A percentile compares a stretch with the other conserved stretches of the same genome.
Evolutionary conservation across 352 stramenopile genomes (phyloP).

Genomic region (Globisporangium barbulae): DNA sequence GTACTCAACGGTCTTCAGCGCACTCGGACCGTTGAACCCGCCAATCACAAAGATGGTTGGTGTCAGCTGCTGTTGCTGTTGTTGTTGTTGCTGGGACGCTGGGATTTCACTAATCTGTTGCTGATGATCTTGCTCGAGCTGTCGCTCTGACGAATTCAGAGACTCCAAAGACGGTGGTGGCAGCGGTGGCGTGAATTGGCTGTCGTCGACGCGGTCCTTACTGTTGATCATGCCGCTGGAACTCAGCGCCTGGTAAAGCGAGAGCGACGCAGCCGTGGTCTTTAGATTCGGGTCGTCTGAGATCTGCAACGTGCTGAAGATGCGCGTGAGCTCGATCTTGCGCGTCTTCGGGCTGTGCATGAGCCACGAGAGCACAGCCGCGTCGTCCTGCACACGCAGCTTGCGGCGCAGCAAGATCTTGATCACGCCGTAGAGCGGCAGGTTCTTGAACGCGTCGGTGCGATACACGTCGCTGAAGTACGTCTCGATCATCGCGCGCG

Average conservation of each 20-base stretch:
- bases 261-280: conserved; percentile 12
- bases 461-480: conserved; percentile 56
- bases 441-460: conserved; percentile 54
- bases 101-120: conserved; percentile 1
- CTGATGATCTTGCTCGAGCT: conserved; percentile 3
- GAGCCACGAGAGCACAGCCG: conserved; percentile 46
- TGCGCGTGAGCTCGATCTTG: conserved; percentile 26
- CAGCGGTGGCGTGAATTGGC: neutral
- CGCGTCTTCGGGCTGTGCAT: conserved; percentile 39
- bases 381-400: conserved; percentile 28
- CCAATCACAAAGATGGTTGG: conserved; percentile 68
- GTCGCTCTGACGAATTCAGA: neutral
- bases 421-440: conserved; percentile 37
- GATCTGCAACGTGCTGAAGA: conserved; percentile 11
- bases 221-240: conserved; percentile 44
- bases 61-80: conserved; percentile 17
- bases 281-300: conserved; percentile 4
- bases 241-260: conserved; percentile 18
- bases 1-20: conserved; percentile 58
- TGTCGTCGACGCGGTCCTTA: conserved; percentile 22
- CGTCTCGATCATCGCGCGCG: conserved; percentile 57
- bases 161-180: neutral
- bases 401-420: conserved; percentile 41
- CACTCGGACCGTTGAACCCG: conserved; percentile 59
- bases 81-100: conserved; percentile 1